Conservation (phyloP, 129 eudicot genomes). For the Artemisia annua region DNA sequence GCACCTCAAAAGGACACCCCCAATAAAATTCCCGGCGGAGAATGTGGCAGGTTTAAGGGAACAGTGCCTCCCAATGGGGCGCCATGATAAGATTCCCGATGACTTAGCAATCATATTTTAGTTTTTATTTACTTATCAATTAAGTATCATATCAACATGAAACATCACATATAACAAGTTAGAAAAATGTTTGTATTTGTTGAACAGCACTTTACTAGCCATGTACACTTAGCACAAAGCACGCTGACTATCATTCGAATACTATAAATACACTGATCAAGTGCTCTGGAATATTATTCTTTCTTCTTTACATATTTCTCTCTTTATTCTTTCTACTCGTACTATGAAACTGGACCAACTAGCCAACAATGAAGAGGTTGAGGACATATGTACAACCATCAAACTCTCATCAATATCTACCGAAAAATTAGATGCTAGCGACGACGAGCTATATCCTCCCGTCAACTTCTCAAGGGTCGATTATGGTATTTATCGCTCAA, state of each 20-base stretch:
- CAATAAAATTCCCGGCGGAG: no score
- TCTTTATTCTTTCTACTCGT: neutral
- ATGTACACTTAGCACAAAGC: constrained; percentile 17
- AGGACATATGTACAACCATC: constrained; percentile 34
- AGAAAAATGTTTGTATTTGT: neutral
- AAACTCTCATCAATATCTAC: constrained; percentile 19
- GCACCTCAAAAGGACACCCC: no score
- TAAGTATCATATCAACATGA: no score
- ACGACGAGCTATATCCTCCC: constrained; percentile 67
- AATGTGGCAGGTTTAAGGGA: no score
- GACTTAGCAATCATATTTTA: no score
- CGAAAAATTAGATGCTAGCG: constrained; percentile 31
- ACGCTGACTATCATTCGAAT: constrained; percentile 25
- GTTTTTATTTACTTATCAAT: no score
- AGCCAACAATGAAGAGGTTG: constrained; percentile 25
- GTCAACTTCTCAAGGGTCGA: constrained; percentile 89
- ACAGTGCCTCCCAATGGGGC: no score
- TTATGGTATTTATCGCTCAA: constrained; percentile 76
- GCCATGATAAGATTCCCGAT: no score
- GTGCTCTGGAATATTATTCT: neutral
- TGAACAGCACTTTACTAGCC: neutral
- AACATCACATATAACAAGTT: neutral
- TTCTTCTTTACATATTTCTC: neutral
- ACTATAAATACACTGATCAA: constrained; percentile 11
- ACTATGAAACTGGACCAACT: constrained; percentile 42